Conservation (phyloP, 805 yeast species). For the Sugiyamaella valdiviana region DNA sequence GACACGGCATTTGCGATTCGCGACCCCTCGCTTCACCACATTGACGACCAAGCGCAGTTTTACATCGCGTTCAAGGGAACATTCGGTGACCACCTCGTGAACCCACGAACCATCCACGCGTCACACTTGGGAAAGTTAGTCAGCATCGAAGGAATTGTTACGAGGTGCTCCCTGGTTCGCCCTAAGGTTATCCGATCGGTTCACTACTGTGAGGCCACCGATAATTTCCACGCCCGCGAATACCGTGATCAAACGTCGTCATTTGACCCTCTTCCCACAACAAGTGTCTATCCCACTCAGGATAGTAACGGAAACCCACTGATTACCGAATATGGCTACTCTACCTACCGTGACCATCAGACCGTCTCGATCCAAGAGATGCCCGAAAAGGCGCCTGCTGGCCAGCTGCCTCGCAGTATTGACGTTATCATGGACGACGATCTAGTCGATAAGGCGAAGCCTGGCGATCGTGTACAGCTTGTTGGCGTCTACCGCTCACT, state of each 20-base stretch:
- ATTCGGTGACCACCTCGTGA: slow-evolving; percentile 79
- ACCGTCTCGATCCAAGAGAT: slow-evolving; percentile 90
- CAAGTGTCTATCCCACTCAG: slow-evolving; percentile 86
- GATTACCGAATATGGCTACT: slow-evolving; percentile 85
- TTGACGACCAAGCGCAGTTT: slow-evolving; percentile 57
- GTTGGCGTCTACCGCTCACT: slow-evolving; percentile 91
- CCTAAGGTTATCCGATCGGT: slow-evolving; percentile 90
- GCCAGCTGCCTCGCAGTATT: slow-evolving; percentile 89
- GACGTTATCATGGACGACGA: slow-evolving; percentile 94
- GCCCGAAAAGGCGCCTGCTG: slow-evolving; percentile 98
- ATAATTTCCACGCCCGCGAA: slow-evolving; percentile 82
- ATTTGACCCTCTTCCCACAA: slow-evolving; percentile 73
- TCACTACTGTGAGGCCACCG: slow-evolving; percentile 82
- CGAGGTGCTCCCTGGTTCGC: slow-evolving; percentile 85
- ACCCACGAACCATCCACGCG: slow-evolving; percentile 83
- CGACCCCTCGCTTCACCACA: slow-evolving; percentile 49
- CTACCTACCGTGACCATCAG: slow-evolving; percentile 91
- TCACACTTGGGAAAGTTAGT: slow-evolving; percentile 71
- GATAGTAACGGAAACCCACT: slow-evolving; percentile 87
- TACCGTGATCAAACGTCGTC: slow-evolving; percentile 90
- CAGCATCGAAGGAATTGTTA: slow-evolving; percentile 90
- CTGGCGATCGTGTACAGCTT: slow-evolving; percentile 92
- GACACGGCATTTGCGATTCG: slow-evolving; percentile 72
- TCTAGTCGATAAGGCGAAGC: slow-evolving; percentile 83
- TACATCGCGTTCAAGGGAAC: slow-evolving; percentile 83